A percentile compares a stretch with the other conserved stretches of the same genome.
Conservation (phyloP, 2,329 filamentous ascomycete genomes). For the Beauveria sp. region DNA sequence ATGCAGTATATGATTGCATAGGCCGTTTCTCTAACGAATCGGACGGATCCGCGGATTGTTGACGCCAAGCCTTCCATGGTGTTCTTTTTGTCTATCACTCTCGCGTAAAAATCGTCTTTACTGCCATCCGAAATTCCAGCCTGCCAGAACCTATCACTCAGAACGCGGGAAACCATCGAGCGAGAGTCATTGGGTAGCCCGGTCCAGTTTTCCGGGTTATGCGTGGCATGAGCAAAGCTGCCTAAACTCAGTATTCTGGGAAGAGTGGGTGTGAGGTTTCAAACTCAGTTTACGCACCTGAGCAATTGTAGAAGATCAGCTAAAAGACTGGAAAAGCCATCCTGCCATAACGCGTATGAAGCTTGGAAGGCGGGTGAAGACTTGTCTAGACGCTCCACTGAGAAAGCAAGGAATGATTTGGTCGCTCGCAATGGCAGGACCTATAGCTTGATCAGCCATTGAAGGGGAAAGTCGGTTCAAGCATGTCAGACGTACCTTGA, state of each 20-base stretch:
- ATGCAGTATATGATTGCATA: constrained; percentile 94
- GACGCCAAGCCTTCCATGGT: constrained; percentile 93
- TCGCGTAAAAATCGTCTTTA: constrained; percentile 92
- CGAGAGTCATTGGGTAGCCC: constrained; percentile 69
- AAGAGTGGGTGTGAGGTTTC: neutral
- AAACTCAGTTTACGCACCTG: constrained; percentile 37
- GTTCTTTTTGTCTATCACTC: constrained; percentile 79
- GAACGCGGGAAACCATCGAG: constrained; percentile 67
- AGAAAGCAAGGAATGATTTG: constrained; percentile 86
- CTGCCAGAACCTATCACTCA: constrained; percentile 97
- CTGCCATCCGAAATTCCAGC: constrained; percentile 93
- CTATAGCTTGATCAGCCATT: constrained; percentile 26
- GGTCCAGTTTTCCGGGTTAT: constrained; percentile 79
- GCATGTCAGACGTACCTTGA: constrained; percentile 43
- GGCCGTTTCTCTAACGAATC: constrained; percentile 84
- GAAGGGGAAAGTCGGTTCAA: neutral
- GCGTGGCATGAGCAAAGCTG: constrained; percentile 83
- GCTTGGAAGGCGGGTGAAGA: constrained; percentile 64
- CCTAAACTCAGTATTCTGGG: neutral
- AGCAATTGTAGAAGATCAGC: constrained; percentile 79
- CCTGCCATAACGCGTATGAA: constrained; percentile 76
- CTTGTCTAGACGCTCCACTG: constrained; percentile 80
- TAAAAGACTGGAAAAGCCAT: constrained; percentile 74
- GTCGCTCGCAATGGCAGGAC: constrained; percentile 75
- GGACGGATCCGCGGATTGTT: constrained; percentile 79